These are phyloP conservation scores for Fonsecaea multimorphosa DNA, from an alignment of 2,329 filamentous ascomycete genomes.

Conservation along the genomic window DNA sequence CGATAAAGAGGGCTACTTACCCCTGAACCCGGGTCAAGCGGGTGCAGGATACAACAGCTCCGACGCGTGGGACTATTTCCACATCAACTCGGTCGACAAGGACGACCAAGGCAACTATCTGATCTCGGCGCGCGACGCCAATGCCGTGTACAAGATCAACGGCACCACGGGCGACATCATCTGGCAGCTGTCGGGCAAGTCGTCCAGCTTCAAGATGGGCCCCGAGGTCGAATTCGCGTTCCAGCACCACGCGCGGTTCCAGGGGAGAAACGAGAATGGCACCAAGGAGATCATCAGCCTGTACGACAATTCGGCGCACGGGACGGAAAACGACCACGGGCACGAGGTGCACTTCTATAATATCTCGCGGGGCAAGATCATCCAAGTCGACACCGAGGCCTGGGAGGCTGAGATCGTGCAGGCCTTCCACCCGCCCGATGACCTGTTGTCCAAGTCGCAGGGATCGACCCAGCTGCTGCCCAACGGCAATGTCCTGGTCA, in stretches of 20 bases:
- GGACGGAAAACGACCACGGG: constrained; percentile 50
- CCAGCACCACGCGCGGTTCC: constrained; percentile 59
- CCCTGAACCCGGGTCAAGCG: constrained; percentile 34
- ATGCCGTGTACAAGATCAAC: constrained; percentile 51
- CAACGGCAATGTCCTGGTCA: constrained; percentile 61
- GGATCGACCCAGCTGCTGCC: constrained; percentile 62
- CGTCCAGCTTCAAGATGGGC: constrained; percentile 50
- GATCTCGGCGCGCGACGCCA: constrained; percentile 51
- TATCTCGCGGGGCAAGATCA: constrained; percentile 54
- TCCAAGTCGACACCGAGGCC: constrained; percentile 52
- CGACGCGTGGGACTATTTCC: constrained; percentile 60
- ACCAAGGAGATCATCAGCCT: constrained; percentile 60
- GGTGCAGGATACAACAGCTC: constrained; percentile 28
- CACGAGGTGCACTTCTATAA: constrained; percentile 47
- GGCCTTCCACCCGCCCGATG: constrained; percentile 57
- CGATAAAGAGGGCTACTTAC: constrained; percentile 26
- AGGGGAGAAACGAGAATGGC: constrained; percentile 48
- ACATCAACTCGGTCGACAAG: constrained; percentile 62
- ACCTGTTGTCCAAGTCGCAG: constrained; percentile 58
- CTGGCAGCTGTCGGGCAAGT: constrained; percentile 59
- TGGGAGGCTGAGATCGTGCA: constrained; percentile 54
- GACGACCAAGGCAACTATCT: constrained; percentile 53
- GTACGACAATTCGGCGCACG: constrained; percentile 61
- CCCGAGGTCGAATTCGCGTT: constrained; percentile 56
- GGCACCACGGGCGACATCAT: constrained; percentile 53